These are phyloP conservation scores for Exophiala xenobiotica DNA, from an alignment of 2,329 filamentous ascomycete genomes.

Conservation along the genomic window DNA sequence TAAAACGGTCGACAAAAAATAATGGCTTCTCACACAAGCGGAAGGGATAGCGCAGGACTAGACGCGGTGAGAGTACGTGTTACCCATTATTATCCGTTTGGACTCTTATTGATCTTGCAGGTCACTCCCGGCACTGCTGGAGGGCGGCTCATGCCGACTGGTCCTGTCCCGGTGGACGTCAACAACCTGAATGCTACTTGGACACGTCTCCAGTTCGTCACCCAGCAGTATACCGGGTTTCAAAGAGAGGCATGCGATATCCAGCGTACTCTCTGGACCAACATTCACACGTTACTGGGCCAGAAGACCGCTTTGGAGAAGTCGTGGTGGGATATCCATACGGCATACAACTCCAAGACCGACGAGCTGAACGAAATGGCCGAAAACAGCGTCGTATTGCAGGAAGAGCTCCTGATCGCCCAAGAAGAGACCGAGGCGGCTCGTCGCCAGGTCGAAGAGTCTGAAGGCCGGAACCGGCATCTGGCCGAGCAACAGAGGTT, in stretches of 20 bases:
- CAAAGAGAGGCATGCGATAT: conserved; percentile 4
- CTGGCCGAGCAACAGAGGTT: conserved; percentile 1
- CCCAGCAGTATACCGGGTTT: conserved; percentile 1
- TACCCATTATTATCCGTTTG: neutral
- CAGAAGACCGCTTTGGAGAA: conserved; percentile 10
- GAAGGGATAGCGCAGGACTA: conserved; percentile 1
- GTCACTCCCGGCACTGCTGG: neutral
- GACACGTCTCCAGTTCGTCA: neutral
- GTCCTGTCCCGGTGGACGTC: neutral
- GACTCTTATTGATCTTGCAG: neutral
- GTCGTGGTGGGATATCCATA: conserved; percentile 3
- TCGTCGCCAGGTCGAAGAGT: conserved; percentile 6
- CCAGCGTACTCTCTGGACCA: conserved; percentile 4
- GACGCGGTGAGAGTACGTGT: neutral
- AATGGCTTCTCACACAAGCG: conserved; percentile 3
- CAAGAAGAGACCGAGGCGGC: conserved; percentile 4
- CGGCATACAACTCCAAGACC: conserved; percentile 7
- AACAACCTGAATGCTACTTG: neutral
- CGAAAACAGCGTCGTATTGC: conserved; percentile 2
- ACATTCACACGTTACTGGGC: conserved; percentile 3
- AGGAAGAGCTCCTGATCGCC: conserved; percentile 4
- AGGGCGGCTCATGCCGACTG: neutral
- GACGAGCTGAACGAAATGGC: conserved; percentile 8
- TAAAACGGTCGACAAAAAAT: conserved; percentile 3
- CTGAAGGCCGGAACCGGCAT: conserved; percentile 1